A percentile compares a stretch with the other conserved stretches of the same genome.
These are phyloP conservation scores for Croton laevigatus DNA, from an alignment of 441 rosid genomes.

Conservation along the genomic window DNA sequence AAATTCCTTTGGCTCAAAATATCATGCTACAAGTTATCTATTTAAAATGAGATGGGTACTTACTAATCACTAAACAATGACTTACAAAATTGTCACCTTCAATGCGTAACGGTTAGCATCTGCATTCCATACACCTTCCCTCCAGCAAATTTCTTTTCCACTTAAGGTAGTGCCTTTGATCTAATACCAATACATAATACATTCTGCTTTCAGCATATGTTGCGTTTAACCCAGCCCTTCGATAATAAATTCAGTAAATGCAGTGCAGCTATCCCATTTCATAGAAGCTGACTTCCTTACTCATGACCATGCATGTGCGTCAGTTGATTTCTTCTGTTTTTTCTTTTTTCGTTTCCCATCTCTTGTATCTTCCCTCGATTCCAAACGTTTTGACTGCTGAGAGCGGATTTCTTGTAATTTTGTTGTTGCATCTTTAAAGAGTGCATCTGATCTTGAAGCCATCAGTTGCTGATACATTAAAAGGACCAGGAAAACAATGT, in stretches of 20 bases:
- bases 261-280: background rate
- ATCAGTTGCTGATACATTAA: slow-evolving; percentile 67
- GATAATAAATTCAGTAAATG: background rate
- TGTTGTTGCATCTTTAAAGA: slow-evolving; percentile 66
- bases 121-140: background rate
- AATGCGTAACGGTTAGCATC: background rate
- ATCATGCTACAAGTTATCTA: slow-evolving; percentile 1
- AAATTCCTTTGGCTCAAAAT: background rate
- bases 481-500: slow-evolving; percentile 5
- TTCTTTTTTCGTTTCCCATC: slow-evolving; percentile 61
- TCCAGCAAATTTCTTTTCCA: background rate
- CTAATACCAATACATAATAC: background rate
- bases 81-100: slow-evolving; percentile 1
- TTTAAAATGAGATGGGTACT: background rate
- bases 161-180: background rate
- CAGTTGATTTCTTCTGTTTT: slow-evolving; percentile 64
- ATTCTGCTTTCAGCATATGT: background rate
- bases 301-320: slow-evolving; percentile 35
- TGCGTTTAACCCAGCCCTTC: background rate
- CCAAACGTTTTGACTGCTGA: slow-evolving; percentile 59
- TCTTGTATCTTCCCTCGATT: slow-evolving; percentile 49
- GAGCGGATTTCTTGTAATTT: slow-evolving; percentile 77
- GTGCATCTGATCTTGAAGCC: slow-evolving; percentile 82
- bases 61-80: background rate
- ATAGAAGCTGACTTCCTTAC: background rate